Evolutionary conservation across 192 early-diverging fungal species (phyloP), one percentile per base, ranked within the genome.

Genomic region (Pilaira anomala): DNA sequence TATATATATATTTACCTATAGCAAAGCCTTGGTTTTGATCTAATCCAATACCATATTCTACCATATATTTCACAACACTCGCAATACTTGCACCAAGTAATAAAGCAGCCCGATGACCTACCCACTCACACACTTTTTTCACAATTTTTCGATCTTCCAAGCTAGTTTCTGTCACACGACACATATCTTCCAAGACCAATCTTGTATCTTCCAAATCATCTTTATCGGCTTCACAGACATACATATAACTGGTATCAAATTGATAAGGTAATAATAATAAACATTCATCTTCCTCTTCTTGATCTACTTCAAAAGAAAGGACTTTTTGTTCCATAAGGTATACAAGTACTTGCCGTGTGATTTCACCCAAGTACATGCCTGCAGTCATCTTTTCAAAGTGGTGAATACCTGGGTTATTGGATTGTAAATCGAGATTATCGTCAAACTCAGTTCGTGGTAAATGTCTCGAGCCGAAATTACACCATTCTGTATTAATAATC

Each of bases 401-500:
- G 67, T 93, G 93, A 45, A 87, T 66, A 8, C 85, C 80, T 19
- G 83, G 86, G 75, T 95, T 93, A 59, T 82, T 81, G 19, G 92
- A 91, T 58, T 87, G 83, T 24, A 85, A 81, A 74, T 96, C 92
- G 33, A 94, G 74, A 50, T 84, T 80, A 67, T 82, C 80, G 76
- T 97, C 95, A 78, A 86, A 92, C 67, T 75, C 76, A 22, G 91
- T 92, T 67, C 88, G 75, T 48, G 93, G 93, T 21, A 97, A 80
- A 30, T 90, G 79, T 40, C 70, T 69, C 41, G 80, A 78, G 69
- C 89, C 88, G 76, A 89, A 95, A 45, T 88, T 91, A 60, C 95
- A 92, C 95, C 95, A 97, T 72, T 97, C 95, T 50, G 85, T 93
- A 70, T 95, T 97, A 78, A 97, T 85, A 65, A 93, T 83, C 90